Evolutionary conservation across 2,329 filamentous ascomycete genomes (phyloP).

Genomic region (Fusarium nygamai): DNA sequence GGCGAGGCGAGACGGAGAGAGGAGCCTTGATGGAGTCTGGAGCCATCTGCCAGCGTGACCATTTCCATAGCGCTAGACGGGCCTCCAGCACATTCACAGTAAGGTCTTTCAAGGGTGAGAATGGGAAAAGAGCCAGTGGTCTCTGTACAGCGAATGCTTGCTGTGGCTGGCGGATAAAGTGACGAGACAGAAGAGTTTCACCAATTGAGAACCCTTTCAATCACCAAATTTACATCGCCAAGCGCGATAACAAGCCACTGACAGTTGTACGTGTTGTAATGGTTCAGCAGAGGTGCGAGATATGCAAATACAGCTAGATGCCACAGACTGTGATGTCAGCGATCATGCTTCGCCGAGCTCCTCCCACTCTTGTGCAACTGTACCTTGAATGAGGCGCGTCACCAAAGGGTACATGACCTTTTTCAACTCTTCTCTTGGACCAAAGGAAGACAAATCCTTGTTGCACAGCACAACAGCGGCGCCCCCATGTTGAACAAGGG

Average conservation of each 20-base stretch:
- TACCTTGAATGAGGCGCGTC: conserved; percentile 26
- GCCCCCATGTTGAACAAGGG: conserved; percentile 38
- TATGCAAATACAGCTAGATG: background rate
- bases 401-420: conserved; percentile 6
- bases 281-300: background rate
- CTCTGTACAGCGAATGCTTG: conserved; percentile 8
- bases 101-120: conserved; percentile 16
- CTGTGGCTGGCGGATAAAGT: conserved; percentile 20
- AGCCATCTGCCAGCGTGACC: conserved; percentile 34
- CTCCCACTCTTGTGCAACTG: conserved; percentile 15
- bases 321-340: conserved; percentile 40
- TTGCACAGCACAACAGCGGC: conserved; percentile 15
- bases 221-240: background rate
- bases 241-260: conserved; percentile 8
- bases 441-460: background rate
- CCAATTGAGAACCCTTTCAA: conserved; percentile 18
- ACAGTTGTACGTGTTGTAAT: background rate
- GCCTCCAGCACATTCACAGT: conserved; percentile 19
- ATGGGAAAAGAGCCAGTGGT: background rate
- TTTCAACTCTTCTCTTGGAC: conserved; percentile 5
- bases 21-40: conserved; percentile 26
- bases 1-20: conserved; percentile 28
- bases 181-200: conserved; percentile 8
- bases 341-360: conserved; percentile 24
- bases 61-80: conserved; percentile 30